phyloP scores from a whole-genome alignment of 495 filamentous ascomycete species.

The Penicillium egyptiacum region DNA sequence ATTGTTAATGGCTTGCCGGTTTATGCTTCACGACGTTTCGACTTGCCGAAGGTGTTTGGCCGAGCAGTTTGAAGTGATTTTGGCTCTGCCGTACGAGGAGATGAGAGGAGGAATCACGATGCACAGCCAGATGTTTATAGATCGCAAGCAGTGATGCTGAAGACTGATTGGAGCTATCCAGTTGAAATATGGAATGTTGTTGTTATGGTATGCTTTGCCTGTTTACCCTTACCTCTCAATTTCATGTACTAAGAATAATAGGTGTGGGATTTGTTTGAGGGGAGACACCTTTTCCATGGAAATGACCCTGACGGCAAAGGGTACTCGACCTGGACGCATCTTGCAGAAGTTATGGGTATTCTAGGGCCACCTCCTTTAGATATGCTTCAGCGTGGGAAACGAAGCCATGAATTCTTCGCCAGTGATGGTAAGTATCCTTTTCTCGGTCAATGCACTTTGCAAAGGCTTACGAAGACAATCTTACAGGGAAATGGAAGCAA shows the following conservation, averaged over 20 bases:
- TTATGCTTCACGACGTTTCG: too few relatives aligned
- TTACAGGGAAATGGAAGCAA: conserved; percentile 34
- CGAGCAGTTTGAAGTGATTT: too few relatives aligned
- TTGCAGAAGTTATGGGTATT: conserved; percentile 47
- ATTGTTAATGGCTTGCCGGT: too few relatives aligned
- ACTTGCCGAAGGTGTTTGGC: too few relatives aligned
- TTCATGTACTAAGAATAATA: conserved; percentile 11
- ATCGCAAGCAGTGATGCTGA: too few relatives aligned
- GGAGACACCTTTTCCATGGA: conserved; percentile 45
- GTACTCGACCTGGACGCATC: conserved; percentile 45
- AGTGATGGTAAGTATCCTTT: conserved; percentile 29
- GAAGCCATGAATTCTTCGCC: conserved; percentile 40
- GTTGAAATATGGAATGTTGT: too few relatives aligned
- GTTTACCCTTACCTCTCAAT: background rate
- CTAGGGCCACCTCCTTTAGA: conserved; percentile 48
- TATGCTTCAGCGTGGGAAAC: conserved; percentile 37
- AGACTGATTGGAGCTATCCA: too few relatives aligned
- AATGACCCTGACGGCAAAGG: conserved; percentile 41
- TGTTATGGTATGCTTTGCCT: too few relatives aligned
- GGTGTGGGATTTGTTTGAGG: conserved; percentile 52
- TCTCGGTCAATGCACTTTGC: background rate
- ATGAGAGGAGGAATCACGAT: too few relatives aligned
- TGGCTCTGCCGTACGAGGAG: too few relatives aligned
- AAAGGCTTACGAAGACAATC: background rate
- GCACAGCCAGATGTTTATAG: too few relatives aligned